These are phyloP conservation scores for Asterochloris erici DNA, from an alignment of 139 green algal species.

Conservation along the genomic window DNA sequence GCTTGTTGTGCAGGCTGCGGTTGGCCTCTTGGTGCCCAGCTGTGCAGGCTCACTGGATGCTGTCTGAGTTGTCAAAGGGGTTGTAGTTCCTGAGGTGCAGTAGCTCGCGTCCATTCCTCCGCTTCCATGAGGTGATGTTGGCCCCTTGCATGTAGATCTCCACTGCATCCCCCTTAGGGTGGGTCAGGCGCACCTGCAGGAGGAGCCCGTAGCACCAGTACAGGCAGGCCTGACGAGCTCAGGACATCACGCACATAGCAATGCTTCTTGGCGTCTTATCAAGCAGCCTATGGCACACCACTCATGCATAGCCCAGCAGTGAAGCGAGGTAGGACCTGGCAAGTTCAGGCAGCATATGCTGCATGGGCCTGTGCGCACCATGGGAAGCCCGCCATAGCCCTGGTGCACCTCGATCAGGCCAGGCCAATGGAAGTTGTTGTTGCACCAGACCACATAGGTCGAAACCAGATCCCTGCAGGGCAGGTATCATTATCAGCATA, in stretches of 20 bases:
- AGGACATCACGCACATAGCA: too few species aligned
- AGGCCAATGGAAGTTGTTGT: constrained; percentile 23
- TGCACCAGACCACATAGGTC: constrained; percentile 40
- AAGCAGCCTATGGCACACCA: too few species aligned
- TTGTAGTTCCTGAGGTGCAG: constrained; percentile 28
- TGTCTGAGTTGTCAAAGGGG: constrained; percentile 23
- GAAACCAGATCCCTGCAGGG: not conserved
- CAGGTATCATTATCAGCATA: too few species aligned
- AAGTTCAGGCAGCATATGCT: too few species aligned
- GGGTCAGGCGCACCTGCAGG: constrained; percentile 19
- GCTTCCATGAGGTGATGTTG: constrained; percentile 32
- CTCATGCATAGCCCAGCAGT: too few species aligned
- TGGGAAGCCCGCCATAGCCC: constrained; percentile 23
- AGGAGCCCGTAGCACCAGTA: too few species aligned
- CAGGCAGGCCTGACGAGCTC: too few species aligned
- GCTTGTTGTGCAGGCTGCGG: not conserved
- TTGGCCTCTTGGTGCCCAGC: too few species aligned
- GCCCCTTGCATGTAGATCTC: constrained; percentile 42
- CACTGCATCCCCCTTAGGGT: constrained; percentile 27
- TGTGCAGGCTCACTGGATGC: constrained; percentile 23
- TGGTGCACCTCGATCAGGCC: constrained; percentile 25
- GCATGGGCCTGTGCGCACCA: not conserved
- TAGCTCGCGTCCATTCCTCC: constrained; percentile 30
- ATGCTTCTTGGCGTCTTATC: too few species aligned
- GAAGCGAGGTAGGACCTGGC: too few species aligned